phyloP scores from a whole-genome alignment of 805 yeast genomes.

The Cyberlindnera amylophila region DNA sequence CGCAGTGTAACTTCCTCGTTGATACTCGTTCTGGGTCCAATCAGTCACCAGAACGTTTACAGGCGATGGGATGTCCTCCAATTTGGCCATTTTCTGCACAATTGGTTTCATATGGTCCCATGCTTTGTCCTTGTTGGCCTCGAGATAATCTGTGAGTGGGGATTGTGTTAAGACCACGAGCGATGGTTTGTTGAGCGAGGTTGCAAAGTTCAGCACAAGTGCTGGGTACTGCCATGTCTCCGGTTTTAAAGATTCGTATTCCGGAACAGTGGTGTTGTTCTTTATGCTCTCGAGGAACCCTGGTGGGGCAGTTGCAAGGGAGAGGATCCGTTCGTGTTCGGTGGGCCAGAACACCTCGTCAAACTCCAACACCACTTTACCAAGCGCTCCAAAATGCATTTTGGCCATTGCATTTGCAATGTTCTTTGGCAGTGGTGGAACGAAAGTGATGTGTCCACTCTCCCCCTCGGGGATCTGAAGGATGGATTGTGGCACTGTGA shows the following conservation, averaged over 20 bases:
- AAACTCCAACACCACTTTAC: conserved; percentile 72
- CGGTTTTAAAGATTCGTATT: conserved; percentile 26
- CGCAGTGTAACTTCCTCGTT: conserved; percentile 81
- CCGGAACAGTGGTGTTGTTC: conserved; percentile 7
- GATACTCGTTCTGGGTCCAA: conserved; percentile 80
- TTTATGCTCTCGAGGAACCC: conserved; percentile 16
- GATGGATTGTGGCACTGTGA: conserved; percentile 76
- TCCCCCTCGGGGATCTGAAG: conserved; percentile 38
- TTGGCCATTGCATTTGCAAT: conserved; percentile 41
- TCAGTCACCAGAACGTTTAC: conserved; percentile 46
- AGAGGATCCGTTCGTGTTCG: conserved; percentile 46
- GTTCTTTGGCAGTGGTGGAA: conserved; percentile 48
- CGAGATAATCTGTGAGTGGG: conserved; percentile 61
- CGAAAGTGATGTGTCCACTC: conserved; percentile 51
- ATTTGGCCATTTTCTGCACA: conserved; percentile 14
- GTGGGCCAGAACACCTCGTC: conserved; percentile 56
- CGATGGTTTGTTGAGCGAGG: conserved; percentile 45
- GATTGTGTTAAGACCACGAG: conserved; percentile 68
- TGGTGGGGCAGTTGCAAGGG: conserved; percentile 37
- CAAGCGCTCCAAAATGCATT: conserved; percentile 63
- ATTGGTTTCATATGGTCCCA: conserved; percentile 57
- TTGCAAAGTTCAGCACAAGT: conserved; percentile 55
- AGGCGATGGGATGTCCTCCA: conserved; percentile 33
- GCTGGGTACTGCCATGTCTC: conserved; percentile 57
- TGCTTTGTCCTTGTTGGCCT: conserved; percentile 44